Percentiles rank a stretch among this genome's conserved stretches.
phyloP scores from a whole-genome alignment of 495 filamentous ascomycete genomes.

The Daldinia vernicosa region DNA sequence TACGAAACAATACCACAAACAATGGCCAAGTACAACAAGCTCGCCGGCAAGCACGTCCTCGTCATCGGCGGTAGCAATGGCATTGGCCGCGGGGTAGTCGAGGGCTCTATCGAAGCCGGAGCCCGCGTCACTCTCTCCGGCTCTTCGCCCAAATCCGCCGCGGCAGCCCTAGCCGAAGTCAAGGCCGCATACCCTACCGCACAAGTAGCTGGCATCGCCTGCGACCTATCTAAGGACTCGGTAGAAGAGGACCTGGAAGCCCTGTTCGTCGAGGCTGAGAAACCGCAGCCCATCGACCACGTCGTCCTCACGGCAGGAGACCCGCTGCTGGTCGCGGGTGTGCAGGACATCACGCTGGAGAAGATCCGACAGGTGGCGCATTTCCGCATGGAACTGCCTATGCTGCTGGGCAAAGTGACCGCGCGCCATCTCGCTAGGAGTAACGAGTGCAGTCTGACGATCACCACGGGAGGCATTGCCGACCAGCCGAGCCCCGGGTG shows the following conservation, averaged over 20 bases:
- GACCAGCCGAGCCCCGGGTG: slow-evolving; percentile 59
- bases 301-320: slow-evolving; percentile 69
- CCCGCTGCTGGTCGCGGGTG: slow-evolving; percentile 44
- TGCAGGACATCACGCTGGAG: slow-evolving; percentile 53
- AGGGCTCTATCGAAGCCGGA: slow-evolving; percentile 58
- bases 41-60: slow-evolving; percentile 56
- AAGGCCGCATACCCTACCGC: slow-evolving; percentile 50
- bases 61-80: slow-evolving; percentile 65
- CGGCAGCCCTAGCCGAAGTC: slow-evolving; percentile 47
- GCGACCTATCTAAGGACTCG: slow-evolving; percentile 60
- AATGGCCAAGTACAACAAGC: slow-evolving; percentile 53
- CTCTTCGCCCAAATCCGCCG: slow-evolving; percentile 56
- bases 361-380: slow-evolving; percentile 51
- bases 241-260: slow-evolving; percentile 56
- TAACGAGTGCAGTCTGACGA: slow-evolving; percentile 57
- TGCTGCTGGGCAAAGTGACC: slow-evolving; percentile 63
- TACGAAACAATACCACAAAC: slow-evolving; percentile 36
- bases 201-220: slow-evolving; percentile 51
- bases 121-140: slow-evolving; percentile 64
- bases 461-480: slow-evolving; percentile 62
- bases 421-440: slow-evolving; percentile 53
- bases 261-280: slow-evolving; percentile 53
- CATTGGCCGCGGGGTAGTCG: slow-evolving; percentile 65
- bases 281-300: slow-evolving; percentile 60
- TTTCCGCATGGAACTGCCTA: slow-evolving; percentile 62